A percentile compares a stretch with the other conserved stretches of the same genome.
Conservation (phyloP, 306 rosid species). For the Canavalia gladiata region DNA sequence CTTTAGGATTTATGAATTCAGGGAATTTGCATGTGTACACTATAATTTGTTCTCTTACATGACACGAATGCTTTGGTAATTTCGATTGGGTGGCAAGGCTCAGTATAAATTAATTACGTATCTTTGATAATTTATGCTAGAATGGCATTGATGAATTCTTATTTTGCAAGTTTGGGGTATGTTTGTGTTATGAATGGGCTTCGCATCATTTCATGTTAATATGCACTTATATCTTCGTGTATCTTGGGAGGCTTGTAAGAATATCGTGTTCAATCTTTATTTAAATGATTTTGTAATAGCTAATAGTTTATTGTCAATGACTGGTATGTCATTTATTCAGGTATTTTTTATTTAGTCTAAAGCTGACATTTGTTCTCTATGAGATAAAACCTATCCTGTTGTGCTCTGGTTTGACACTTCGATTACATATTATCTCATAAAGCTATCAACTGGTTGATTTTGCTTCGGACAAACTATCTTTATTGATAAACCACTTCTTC, state of each 20-base stretch:
- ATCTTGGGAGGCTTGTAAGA: neutral
- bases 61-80: neutral
- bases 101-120: neutral
- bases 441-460: neutral
- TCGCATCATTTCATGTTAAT: slow-evolving; percentile 1
- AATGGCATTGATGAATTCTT: neutral
- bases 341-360: slow-evolving; percentile 26
- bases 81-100: neutral
- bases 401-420: neutral
- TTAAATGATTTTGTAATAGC: neutral
- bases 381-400: neutral
- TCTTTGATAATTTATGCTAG: slow-evolving; percentile 24
- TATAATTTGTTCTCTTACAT: neutral
- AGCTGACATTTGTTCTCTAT: neutral
- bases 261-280: slow-evolving; percentile 18
- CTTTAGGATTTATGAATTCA: slow-evolving; percentile 1
- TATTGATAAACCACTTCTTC: neutral
- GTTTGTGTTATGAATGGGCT: neutral
- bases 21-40: slow-evolving; percentile 7
- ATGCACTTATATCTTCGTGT: neutral
- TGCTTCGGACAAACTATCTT: neutral
- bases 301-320: slow-evolving; percentile 6
- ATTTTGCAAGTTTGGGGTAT: neutral
- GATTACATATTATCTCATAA: neutral
- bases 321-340: neutral